Base-by-base conservation (phyloP, 345 rosid genomes). In the Arabidopsis suecica region DNA sequence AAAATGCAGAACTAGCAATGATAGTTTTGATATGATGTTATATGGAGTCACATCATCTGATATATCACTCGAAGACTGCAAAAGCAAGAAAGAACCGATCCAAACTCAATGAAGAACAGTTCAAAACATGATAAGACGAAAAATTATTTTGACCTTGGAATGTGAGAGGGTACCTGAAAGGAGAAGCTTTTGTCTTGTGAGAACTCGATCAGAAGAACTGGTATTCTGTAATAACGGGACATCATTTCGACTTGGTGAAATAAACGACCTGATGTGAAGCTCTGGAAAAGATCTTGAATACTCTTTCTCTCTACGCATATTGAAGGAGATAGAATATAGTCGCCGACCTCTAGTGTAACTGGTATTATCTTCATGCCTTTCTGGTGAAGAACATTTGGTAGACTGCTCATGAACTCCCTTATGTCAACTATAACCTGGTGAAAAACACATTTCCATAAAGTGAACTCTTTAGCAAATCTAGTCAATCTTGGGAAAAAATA, bases 351-450 rank as follows among this genome's bases (percentile, higher is more conserved):
- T 82, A 95, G 77, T 58, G 92, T 88, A 56, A 95, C 93, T 1
- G 99, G 99, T 78, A 89, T 86, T 75, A 92, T 87, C 59, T 86
- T 88, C 93, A 92, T 90, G 57, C 98, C 97, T 83, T 88, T 92
- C 82, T 84, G 99, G 79, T 95, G 98, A 77, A 95, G 97, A 73
- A 95, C 97, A 82, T 92, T 95, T 5, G 99, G 99, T 57, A 95
- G 89, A 83, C 97, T 95, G 83, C 99, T 95, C 99, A 95, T 95
- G 79, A 95, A 95, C 86, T 95, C 99, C 77, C 99, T 92, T 97
- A 92, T 89, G 75, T 92, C 99, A 79, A 95, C 99, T 79, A 92
- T 87, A 74, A 92, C 88, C 98, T 94, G 85, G 50, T 73, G 18
- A 73, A 47, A 2, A 23, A 66, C 38, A 28, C 32, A 28, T 28